Conservation (phyloP, 768 basidiomycete genomes). For the Tylopilus subfusipes region DNA sequence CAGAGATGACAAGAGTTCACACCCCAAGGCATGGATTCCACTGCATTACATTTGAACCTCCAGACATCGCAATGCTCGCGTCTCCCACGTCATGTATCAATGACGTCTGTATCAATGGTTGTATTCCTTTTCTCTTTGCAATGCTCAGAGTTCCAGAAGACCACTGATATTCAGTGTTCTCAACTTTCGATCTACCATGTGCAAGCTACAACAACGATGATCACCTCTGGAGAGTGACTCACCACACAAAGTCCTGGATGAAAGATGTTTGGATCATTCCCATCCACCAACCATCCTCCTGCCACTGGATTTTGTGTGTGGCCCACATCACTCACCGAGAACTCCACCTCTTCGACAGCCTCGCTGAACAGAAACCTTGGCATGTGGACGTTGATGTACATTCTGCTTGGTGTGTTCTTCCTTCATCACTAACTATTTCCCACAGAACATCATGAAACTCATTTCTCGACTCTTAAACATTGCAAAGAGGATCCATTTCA, state of each 20-base stretch:
- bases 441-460: too few relatives aligned
- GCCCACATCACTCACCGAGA: background rate
- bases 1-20: background rate
- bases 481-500: too few relatives aligned
- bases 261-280: constrained; percentile 11
- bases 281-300: background rate
- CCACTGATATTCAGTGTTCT: background rate
- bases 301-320: background rate
- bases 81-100: background rate
- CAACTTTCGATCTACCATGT: background rate
- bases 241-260: constrained; percentile 25
- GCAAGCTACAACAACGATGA: too few relatives aligned
- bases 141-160: too few relatives aligned
- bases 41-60: background rate
- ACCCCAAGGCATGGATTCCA: too few relatives aligned
- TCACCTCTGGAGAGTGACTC: background rate
- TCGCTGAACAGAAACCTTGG: background rate
- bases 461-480: too few relatives aligned
- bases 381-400: too few relatives aligned
- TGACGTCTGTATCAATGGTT: background rate
- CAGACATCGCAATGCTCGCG: background rate
- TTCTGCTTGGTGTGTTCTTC: too few relatives aligned
- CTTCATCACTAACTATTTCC: too few relatives aligned
- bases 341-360: background rate
- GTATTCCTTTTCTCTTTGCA: background rate